Conservation (phyloP, 2,329 filamentous ascomycete species). For the Cladobotryum mycophilum region DNA sequence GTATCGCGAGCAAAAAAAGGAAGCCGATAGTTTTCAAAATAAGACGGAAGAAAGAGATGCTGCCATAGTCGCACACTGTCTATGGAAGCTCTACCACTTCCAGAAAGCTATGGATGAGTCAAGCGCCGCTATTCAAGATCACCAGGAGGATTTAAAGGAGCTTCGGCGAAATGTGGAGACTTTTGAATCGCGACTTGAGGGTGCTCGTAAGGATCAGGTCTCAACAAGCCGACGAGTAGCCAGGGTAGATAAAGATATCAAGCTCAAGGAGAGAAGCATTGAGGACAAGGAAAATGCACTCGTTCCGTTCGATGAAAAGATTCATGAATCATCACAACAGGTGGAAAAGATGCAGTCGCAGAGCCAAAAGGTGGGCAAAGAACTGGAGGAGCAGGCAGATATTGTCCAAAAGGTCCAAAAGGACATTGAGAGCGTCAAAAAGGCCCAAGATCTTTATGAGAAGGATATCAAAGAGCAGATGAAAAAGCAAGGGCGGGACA, state of each 20-base stretch:
- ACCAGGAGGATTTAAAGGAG: slow-evolving; percentile 92
- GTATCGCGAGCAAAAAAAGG: slow-evolving; percentile 93
- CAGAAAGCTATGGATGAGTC: slow-evolving; percentile 91
- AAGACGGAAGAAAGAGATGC: slow-evolving; percentile 88
- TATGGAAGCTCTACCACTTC: slow-evolving; percentile 97
- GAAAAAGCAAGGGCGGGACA: slow-evolving; percentile 77
- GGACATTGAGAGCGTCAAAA: slow-evolving; percentile 77
- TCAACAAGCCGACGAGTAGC: slow-evolving; percentile 68
- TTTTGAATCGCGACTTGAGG: slow-evolving; percentile 73
- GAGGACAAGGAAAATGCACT: slow-evolving; percentile 81
- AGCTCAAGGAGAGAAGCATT: slow-evolving; percentile 76
- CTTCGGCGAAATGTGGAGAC: slow-evolving; percentile 81
- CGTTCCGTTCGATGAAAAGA: slow-evolving; percentile 87
- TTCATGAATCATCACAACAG: slow-evolving; percentile 68
- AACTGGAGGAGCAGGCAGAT: slow-evolving; percentile 64
- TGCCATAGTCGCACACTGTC: slow-evolving; percentile 83
- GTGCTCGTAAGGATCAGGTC: slow-evolving; percentile 76
- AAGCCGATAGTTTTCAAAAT: slow-evolving; percentile 86
- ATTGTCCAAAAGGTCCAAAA: slow-evolving; percentile 70
- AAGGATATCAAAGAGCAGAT: slow-evolving; percentile 78
- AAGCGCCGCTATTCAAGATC: slow-evolving; percentile 80
- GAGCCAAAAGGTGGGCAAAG: slow-evolving; percentile 65
- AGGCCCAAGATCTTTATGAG: slow-evolving; percentile 83
- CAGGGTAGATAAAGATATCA: slow-evolving; percentile 80
- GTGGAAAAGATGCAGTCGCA: slow-evolving; percentile 61